Base-by-base conservation (phyloP, 2,329 filamentous ascomycete genomes). In the Cordyceps pruinosa region DNA sequence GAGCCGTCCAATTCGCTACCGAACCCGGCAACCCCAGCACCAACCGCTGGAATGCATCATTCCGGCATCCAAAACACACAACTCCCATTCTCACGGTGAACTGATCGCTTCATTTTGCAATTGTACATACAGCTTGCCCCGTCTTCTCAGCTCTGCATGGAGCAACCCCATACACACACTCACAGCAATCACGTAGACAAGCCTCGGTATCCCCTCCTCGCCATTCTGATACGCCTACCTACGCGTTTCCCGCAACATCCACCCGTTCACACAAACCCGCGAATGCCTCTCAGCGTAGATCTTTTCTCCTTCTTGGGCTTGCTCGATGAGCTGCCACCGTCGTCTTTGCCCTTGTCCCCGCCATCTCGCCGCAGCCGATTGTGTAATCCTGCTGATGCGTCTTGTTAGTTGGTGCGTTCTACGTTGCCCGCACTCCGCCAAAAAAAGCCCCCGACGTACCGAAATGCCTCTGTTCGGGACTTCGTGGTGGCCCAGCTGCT, bases 261-360 rank as follows among this genome's bases (percentile, higher is more conserved):
- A 8, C 6, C 13, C 26, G 21, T n/a, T 34, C 35, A 63, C 30
- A 74, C 68, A 55, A 73, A 72, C 13, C 73, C 71, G 30, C 74
- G 65, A 28, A 76, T 74, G 5, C 74, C 72, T n/a, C 73, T 66
- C n/a, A 77, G 62, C 4, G 68, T 67, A 28, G 66, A 61, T 58
- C 70, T 72, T 62, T 72, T 72, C 13, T 72, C 70, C 63, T 72
- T 72, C 52, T 70, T 72, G 19, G 64, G 58, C 54, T 66, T 66
- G 47, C 61, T 54, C 19, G 60, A 55, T 10, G 35, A 34, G 41
- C 35, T 56, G 56, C 64, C 74, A 70, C 56, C 63, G 12, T 78
- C 76, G 6, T 77, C 74, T 39, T 70, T 71, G 46, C 69, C 70
- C 61, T 77, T 77, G 34, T 79, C 76, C 59, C 80, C 81, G 10